phyloP scores from a whole-genome alignment of 1,284 basidiomycete genomes.

The Termitomyces sp. region DNA sequence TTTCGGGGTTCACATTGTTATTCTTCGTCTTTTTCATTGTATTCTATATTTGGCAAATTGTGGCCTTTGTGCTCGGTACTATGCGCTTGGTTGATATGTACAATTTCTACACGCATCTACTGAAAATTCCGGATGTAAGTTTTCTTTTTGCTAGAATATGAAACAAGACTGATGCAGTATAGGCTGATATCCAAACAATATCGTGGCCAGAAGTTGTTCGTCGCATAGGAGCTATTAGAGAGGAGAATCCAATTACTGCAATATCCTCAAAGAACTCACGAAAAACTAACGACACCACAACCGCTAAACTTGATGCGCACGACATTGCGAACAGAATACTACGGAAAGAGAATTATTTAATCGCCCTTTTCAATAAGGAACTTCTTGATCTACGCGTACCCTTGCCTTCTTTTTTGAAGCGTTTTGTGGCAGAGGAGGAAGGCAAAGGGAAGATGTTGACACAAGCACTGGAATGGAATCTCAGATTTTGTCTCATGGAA shows the following conservation, averaged over 20 bases:
- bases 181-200: conserved; percentile 97
- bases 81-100: conserved; percentile 87
- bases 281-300: conserved; percentile 43
- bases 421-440: conserved; percentile 47
- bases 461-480: conserved; percentile 91
- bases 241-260: conserved; percentile 84
- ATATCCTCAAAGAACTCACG: conserved; percentile 62
- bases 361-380: conserved; percentile 97
- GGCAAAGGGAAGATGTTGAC: conserved; percentile 78
- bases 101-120: conserved; percentile 79
- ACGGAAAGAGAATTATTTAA: conserved; percentile 97
- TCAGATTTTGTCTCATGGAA: conserved; percentile 91
- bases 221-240: conserved; percentile 82
- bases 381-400: conserved; percentile 85
- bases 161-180: conserved; percentile 7
- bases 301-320: conserved; percentile 90
- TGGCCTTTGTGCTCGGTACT: conserved; percentile 60
- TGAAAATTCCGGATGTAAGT: conserved; percentile 78
- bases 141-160: conserved; percentile 23
- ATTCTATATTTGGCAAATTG: conserved; percentile 77
- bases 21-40: conserved; percentile 77
- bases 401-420: conserved; percentile 53
- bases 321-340: conserved; percentile 96
- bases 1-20: conserved; percentile 78
- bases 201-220: conserved; percentile 95